Base-by-base conservation (phyloP, 2,329 filamentous ascomycete genomes). In the Cryphonectria parasitica region DNA sequence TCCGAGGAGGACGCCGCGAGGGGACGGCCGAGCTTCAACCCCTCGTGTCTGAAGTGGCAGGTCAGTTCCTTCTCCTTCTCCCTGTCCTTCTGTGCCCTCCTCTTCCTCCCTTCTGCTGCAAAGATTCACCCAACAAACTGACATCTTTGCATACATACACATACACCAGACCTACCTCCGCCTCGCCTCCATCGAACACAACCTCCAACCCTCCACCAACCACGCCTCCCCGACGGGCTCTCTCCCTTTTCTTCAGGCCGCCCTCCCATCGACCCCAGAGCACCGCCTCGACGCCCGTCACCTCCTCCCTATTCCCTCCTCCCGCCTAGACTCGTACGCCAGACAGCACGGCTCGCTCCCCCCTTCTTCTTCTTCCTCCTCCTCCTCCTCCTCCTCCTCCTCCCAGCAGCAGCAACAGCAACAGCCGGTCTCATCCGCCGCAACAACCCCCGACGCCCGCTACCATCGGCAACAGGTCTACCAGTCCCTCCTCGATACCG, bases 11-110 rank as follows among this genome's bases (percentile, higher is more conserved):
- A 89, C 76, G 91, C 90, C 45, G 79, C 80, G 69, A 78, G 78
- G 54, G 90, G 89, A 5, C 82, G 84, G 41, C 92, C 94, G 36
- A 97, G 93, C 74, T 97, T 92, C 82, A 98, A 98, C 79, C 96
- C 96, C 15, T 89, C 90, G 71, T 99, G 96, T 83, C 85, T 98
- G 77, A 97, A 95, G 84, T 98, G 94, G 94, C 96, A 98, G 92
- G 94, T 95, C 76, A 75, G 58, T 62, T 45, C 39, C n/a, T 4
- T 6, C 45, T 68, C 64, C 11, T 43, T 13, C 43, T 25, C 43
- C 65, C 67, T 68, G 52, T 41, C 31, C 31, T 19, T 64, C 36
- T 67, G 66, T 36, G 2, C n/a, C 28, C 5, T 34, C 43, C 64
- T 10, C 34, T 25, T 11, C 70, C 19, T 13, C 34, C 34, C 34